phyloP scores from a whole-genome alignment of 306 rosid genomes.

The Vigna trinervia region DNA sequence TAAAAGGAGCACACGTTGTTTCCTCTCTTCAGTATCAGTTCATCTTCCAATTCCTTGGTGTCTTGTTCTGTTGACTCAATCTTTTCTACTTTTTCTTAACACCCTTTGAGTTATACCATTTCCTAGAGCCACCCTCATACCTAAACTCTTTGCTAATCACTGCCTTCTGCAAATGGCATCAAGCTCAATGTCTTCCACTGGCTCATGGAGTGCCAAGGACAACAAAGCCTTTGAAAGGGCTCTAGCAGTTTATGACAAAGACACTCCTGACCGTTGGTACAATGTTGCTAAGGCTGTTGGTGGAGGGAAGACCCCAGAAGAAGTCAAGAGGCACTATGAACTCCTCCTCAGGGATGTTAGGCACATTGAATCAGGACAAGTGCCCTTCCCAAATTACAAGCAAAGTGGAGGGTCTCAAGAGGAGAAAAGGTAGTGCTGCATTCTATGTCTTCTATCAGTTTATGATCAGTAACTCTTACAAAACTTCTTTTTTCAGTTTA shows the following conservation, averaged over 20 bases:
- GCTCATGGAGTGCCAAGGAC: slow-evolving; percentile 83
- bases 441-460: neutral
- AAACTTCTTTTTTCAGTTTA: no score
- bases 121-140: neutral
- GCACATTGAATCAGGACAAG: slow-evolving; percentile 77
- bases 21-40: slow-evolving; percentile 42
- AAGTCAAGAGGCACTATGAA: slow-evolving; percentile 83
- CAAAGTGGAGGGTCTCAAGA: slow-evolving; percentile 46
- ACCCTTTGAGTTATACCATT: neutral
- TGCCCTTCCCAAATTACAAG: slow-evolving; percentile 76
- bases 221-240: slow-evolving; percentile 94
- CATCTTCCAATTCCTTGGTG: slow-evolving; percentile 29
- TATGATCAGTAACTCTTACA: no score
- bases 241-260: slow-evolving; percentile 80
- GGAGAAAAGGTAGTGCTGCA: slow-evolving; percentile 59
- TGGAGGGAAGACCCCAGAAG: slow-evolving; percentile 72
- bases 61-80: slow-evolving; percentile 36
- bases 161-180: slow-evolving; percentile 62
- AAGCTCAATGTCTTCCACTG: slow-evolving; percentile 70
- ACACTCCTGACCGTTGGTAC: slow-evolving; percentile 90
- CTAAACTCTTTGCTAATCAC: neutral
- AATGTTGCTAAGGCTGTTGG: slow-evolving; percentile 86
- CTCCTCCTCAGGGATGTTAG: slow-evolving; percentile 73
- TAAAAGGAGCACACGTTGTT: slow-evolving; percentile 57
- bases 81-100: slow-evolving; percentile 6